Percentiles rank a stretch among this genome's conserved stretches.
phyloP scores from a whole-genome alignment of 352 stramenopile genomes.

The Thraustotheca clavata region DNA sequence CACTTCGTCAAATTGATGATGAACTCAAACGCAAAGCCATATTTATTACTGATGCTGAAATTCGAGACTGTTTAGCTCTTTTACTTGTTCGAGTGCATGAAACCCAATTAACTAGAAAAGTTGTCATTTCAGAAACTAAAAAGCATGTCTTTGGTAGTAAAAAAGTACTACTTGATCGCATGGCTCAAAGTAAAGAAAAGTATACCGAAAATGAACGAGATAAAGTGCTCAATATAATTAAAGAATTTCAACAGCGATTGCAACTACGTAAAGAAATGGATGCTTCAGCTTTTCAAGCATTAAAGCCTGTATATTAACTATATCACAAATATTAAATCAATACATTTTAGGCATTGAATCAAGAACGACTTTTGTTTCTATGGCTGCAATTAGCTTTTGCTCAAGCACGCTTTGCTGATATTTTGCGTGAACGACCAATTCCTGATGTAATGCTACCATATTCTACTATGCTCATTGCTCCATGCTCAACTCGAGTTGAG shows the following conservation, averaged over 20 bases:
- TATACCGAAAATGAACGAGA: neutral
- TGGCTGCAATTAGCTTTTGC: neutral
- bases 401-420: slow-evolving; percentile 9
- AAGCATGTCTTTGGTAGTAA: slow-evolving; percentile 1
- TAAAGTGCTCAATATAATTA: neutral
- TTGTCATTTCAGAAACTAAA: neutral
- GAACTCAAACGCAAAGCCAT: slow-evolving; percentile 13
- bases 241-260: neutral
- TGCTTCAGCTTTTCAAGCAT: neutral
- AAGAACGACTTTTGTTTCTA: neutral
- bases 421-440: slow-evolving; percentile 1
- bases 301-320: neutral
- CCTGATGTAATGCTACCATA: neutral
- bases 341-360: neutral
- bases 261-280: neutral
- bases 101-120: neutral
- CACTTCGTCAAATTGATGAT: slow-evolving; percentile 2
- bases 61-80: neutral
- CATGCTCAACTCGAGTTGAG: neutral
- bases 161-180: neutral
- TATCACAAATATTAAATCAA: neutral
- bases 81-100: neutral
- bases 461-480: neutral
- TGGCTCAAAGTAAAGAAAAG: neutral
- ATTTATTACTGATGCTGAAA: slow-evolving; percentile 7